Evolutionary conservation across 2,329 filamentous ascomycete genomes (phyloP), one percentile per base, ranked within the genome.

Genomic region (Gaeumannomyces tritici): DNA sequence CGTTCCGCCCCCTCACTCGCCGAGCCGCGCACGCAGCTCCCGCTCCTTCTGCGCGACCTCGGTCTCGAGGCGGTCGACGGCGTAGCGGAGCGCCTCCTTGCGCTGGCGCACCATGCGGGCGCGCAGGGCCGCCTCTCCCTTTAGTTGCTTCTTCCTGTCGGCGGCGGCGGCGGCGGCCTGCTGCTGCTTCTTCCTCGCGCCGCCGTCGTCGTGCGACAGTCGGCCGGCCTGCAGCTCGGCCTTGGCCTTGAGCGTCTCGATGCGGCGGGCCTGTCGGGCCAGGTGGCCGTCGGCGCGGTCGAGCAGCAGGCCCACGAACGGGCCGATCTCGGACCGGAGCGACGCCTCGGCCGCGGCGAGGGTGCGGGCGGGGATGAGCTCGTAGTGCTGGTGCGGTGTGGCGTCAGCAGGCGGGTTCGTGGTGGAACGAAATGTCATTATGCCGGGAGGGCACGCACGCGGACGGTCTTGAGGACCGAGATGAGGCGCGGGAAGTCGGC

Each of bases 291-390:
- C 87, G n/a, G 92, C 91, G 67, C 92, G 88, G 65, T 87, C 83
- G 61, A 97, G 86, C 2, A 97, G 84, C 63, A 86, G 84, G 33
- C 87, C 80, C 66, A 96, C 89, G 73, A 91, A 92, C 11, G 93
- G 93, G n/a, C 89, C 88, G 68, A 96, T 95, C 72, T 96, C 92
- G 70, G 91, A 89, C 69, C 92, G 88, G 24, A 97, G 85, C 5
- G 91, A 88, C 67, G 90, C 82, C 75, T 97, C 93, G 35, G 93
- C 93, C 65, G 88, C 83, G 65, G 88, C 87, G 57, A 97, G 85
- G 61, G 90, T 90, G 15, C 89, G 85, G 72, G 96, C 91, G 21
- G 92, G 90, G 68, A 96, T 90, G 55, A 96, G 86, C 74, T 97
- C 93, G 76, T 96, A 97, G 77, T 96, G 93, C 88, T 96, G 65